Percentiles rank a stretch among this genome's conserved stretches.
Evolutionary conservation across 441 rosid species (phyloP).

Genomic region (Pelargonium hybrid): DNA sequence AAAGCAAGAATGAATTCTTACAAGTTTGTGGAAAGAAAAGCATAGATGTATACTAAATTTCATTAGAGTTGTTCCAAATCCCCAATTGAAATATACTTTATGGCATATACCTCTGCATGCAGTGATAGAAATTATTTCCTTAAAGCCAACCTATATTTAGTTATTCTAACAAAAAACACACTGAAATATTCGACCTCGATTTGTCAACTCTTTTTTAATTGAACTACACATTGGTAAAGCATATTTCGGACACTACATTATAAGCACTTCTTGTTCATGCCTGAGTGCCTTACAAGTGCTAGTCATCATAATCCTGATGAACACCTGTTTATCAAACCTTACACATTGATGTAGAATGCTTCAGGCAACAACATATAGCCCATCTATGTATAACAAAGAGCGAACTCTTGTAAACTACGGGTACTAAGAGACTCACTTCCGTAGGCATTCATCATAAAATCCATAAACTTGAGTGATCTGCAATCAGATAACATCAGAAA

Average conservation of each 20-base stretch:
- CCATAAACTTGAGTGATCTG: conserved; percentile 97
- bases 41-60: neutral
- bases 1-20: neutral
- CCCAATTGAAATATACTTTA: neutral
- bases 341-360: neutral
- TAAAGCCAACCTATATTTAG: neutral
- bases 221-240: neutral
- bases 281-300: neutral
- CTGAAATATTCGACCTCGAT: neutral
- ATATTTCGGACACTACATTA: neutral
- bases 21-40: neutral
- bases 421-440: conserved; percentile 57
- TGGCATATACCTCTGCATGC: neutral
- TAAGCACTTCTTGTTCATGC: neutral
- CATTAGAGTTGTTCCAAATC: neutral
- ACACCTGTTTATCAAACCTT: neutral
- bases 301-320: neutral
- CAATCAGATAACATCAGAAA: conserved; percentile 23
- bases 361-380: neutral
- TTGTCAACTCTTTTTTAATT: neutral
- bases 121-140: too few species aligned
- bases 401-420: neutral
- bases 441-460: conserved; percentile 85
- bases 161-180: neutral
- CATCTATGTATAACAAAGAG: neutral